Evolutionary conservation across 495 filamentous ascomycete genomes (phyloP).

Genomic region (Aspergillus ostianus): DNA sequence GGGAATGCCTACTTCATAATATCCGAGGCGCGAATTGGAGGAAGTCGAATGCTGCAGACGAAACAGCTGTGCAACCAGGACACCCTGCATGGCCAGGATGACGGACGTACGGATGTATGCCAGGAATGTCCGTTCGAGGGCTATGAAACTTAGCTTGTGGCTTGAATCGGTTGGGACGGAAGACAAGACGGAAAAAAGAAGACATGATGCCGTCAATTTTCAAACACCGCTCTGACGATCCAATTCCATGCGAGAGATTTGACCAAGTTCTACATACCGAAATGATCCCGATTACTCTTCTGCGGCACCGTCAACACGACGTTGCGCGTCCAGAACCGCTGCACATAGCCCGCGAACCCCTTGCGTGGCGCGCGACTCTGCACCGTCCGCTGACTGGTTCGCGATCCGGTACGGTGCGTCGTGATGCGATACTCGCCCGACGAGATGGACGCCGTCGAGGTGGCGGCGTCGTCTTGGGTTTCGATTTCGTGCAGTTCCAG

Average conservation of each 20-base stretch:
- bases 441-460: constrained; percentile 30
- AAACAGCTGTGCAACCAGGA: constrained; percentile 67
- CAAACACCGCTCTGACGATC: neutral
- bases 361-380: constrained; percentile 21
- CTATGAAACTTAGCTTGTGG: constrained; percentile 35
- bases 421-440: constrained; percentile 37
- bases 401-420: constrained; percentile 27
- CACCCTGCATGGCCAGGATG: constrained; percentile 64
- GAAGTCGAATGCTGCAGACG: constrained; percentile 56
- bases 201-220: neutral
- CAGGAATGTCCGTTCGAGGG: constrained; percentile 77
- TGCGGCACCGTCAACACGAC: constrained; percentile 42
- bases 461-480: constrained; percentile 24
- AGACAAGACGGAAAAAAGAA: neutral
- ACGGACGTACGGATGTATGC: constrained; percentile 73
- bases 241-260: no score
- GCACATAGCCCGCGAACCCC: constrained; percentile 23
- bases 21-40: constrained; percentile 44
- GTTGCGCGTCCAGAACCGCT: constrained; percentile 40
- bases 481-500: constrained; percentile 39
- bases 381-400: constrained; percentile 13
- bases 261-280: constrained; percentile 28
- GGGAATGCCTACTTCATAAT: constrained; percentile 63
- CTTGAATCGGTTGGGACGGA: constrained; percentile 3
- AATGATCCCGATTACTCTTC: constrained; percentile 47